phyloP scores from a whole-genome alignment of 2,329 filamentous ascomycete genomes.

The Claviceps pazoutovae region DNA sequence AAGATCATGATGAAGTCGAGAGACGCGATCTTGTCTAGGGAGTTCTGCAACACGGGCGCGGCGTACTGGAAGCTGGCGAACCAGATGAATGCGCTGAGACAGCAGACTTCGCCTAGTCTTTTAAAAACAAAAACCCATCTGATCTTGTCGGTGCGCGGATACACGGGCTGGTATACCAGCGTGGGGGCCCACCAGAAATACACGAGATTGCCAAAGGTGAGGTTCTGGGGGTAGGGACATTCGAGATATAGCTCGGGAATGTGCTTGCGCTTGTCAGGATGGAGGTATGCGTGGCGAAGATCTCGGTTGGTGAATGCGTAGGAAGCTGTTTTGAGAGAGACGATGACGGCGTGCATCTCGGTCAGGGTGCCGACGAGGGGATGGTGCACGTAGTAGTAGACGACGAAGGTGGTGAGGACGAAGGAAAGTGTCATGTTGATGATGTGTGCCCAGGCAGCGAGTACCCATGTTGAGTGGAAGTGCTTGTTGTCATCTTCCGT shows the following conservation, averaged over 20 bases:
- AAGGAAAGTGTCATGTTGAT: conserved; percentile 75
- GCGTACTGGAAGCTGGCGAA: conserved; percentile 90
- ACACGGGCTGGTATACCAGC: conserved; percentile 90
- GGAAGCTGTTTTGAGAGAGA: conserved; percentile 91
- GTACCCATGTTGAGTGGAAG: conserved; percentile 65
- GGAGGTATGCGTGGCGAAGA: conserved; percentile 77
- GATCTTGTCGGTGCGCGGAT: conserved; percentile 69
- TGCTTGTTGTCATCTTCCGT: conserved; percentile 47
- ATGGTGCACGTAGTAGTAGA: conserved; percentile 86
- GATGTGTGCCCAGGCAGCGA: conserved; percentile 67
- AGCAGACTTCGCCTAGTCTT: conserved; percentile 62
- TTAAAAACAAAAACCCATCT: conserved; percentile 83
- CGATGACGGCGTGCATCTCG: conserved; percentile 83
- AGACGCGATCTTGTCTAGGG: conserved; percentile 70
- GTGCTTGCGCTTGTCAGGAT: conserved; percentile 53
- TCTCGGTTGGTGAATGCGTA: conserved; percentile 97
- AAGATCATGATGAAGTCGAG: conserved; percentile 70
- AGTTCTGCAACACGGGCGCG: conserved; percentile 77
- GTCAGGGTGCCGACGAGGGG: conserved; percentile 84
- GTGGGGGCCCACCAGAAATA: conserved; percentile 99
- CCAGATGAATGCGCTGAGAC: conserved; percentile 84
- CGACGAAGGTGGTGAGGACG: conserved; percentile 64
- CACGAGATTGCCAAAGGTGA: conserved; percentile 72
- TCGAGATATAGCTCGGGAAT: conserved; percentile 69
- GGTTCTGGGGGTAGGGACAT: conserved; percentile 82